These are phyloP conservation scores for Pleurotus tuoliensis DNA, from an alignment of 768 basidiomycete species.

Conservation along the genomic window DNA sequence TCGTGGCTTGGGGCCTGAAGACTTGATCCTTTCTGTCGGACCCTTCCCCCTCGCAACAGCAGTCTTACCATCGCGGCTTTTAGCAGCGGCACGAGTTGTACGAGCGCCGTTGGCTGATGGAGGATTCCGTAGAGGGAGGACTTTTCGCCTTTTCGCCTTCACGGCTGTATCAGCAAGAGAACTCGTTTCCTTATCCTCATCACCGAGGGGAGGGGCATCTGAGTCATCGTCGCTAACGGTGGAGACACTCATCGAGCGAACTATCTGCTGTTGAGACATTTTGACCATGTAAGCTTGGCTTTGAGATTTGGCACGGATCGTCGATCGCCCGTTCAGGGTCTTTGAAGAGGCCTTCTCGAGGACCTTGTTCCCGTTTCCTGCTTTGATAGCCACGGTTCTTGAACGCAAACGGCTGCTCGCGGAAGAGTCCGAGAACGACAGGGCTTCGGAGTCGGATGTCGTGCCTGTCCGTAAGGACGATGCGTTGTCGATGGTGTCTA, in stretches of 20 bases:
- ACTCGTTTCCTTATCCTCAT: background rate
- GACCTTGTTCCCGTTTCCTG: background rate
- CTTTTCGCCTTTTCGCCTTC: slow-evolving; percentile 7
- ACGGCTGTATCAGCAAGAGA: background rate
- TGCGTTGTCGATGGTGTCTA: slow-evolving; percentile 35
- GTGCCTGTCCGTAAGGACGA: slow-evolving; percentile 34
- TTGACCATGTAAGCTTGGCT: background rate
- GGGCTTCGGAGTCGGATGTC: slow-evolving; percentile 34
- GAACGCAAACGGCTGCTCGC: slow-evolving; percentile 33
- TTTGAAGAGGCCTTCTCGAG: background rate
- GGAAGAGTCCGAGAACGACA: slow-evolving; percentile 23
- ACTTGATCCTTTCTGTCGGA: background rate
- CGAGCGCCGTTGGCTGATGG: background rate
- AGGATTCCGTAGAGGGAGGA: background rate
- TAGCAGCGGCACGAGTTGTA: background rate
- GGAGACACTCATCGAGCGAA: slow-evolving; percentile 1
- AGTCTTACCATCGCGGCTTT: background rate
- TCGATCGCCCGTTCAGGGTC: background rate
- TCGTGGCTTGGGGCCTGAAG: background rate
- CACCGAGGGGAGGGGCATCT: background rate
- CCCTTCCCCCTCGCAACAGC: background rate
- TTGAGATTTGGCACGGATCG: background rate
- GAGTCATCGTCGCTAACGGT: slow-evolving; percentile 6
- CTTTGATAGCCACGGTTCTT: slow-evolving; percentile 9
- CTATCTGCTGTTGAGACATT: slow-evolving; percentile 7